Conservation (phyloP, 805 yeast genomes). For the Osmozyma mogii region DNA sequence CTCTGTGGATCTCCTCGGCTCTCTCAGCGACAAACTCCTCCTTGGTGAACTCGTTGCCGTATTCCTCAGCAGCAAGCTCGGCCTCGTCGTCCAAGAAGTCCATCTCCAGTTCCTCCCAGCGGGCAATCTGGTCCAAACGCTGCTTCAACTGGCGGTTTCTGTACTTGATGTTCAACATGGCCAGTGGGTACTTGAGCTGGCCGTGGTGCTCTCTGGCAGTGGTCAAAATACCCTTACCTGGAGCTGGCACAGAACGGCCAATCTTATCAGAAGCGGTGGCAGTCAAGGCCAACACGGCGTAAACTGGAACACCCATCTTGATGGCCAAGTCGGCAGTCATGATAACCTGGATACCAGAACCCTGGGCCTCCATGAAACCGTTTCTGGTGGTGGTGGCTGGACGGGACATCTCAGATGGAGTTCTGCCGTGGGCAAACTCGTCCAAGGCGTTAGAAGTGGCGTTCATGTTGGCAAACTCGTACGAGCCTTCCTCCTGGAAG, state of each 20-base stretch:
- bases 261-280: slow-evolving; percentile 98
- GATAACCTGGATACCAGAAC: slow-evolving; percentile 95
- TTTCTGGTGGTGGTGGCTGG: slow-evolving; percentile 94
- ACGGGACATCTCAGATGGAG: slow-evolving; percentile 97
- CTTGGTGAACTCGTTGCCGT: slow-evolving; percentile 39
- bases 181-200: slow-evolving; percentile 66
- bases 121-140: slow-evolving; percentile 68
- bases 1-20: slow-evolving; percentile 78
- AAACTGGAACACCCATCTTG: slow-evolving; percentile 98
- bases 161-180: slow-evolving; percentile 83
- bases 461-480: slow-evolving; percentile 97
- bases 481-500: slow-evolving; percentile 98
- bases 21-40: slow-evolving; percentile 65
- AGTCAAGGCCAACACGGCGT: slow-evolving; percentile 88
- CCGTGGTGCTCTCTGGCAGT: slow-evolving; percentile 93
- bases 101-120: slow-evolving; percentile 81
- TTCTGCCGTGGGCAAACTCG: slow-evolving; percentile 92
- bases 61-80: slow-evolving; percentile 43
- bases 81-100: slow-evolving; percentile 67
- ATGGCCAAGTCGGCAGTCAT: slow-evolving; percentile 93
- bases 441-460: slow-evolving; percentile 89
- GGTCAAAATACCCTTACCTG: slow-evolving; percentile 98
- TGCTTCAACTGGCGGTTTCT: slow-evolving; percentile 83
- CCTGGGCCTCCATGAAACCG: slow-evolving; percentile 99
- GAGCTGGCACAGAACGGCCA: slow-evolving; percentile 99